Conservation (phyloP, 2,329 filamentous ascomycete genomes). For the Delphinella strobiligena region DNA sequence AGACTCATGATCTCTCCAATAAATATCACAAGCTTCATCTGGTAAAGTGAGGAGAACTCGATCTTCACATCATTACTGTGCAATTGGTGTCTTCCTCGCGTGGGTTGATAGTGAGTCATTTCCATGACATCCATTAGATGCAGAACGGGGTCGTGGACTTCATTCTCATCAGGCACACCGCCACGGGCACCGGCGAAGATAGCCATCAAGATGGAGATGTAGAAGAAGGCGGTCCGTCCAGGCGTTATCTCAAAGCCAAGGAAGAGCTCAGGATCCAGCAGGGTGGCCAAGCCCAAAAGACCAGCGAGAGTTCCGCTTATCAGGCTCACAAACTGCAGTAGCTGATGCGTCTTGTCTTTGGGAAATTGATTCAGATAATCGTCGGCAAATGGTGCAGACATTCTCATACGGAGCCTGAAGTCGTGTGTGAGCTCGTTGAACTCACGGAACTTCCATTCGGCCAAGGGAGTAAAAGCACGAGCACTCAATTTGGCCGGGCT, state of each 20-base stretch:
- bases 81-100: slow-evolving; percentile 78
- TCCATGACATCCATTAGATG: slow-evolving; percentile 80
- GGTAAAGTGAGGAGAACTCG: slow-evolving; percentile 83
- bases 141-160: slow-evolving; percentile 84
- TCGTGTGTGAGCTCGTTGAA: slow-evolving; percentile 95
- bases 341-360: slow-evolving; percentile 81
- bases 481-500: slow-evolving; percentile 81
- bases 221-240: slow-evolving; percentile 82
- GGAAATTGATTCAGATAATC: slow-evolving; percentile 94
- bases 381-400: slow-evolving; percentile 88
- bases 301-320: slow-evolving; percentile 76
- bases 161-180: slow-evolving; percentile 69
- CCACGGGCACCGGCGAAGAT: slow-evolving; percentile 77
- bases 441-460: slow-evolving; percentile 96
- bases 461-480: slow-evolving; percentile 81
- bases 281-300: slow-evolving; percentile 68
- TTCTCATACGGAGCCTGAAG: slow-evolving; percentile 78
- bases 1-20: slow-evolving; percentile 87
- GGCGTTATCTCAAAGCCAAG: slow-evolving; percentile 83
- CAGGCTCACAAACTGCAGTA: slow-evolving; percentile 76
- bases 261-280: slow-evolving; percentile 86
- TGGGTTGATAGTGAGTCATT: slow-evolving; percentile 83
- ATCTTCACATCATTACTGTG: slow-evolving; percentile 87
- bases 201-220: slow-evolving; percentile 68
- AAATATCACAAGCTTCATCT: slow-evolving; percentile 85